Percentiles rank a stretch among this genome's conserved stretches.
These are phyloP conservation scores for Penicillium sp. DNA, from an alignment of 2,329 filamentous ascomycete species.

Conservation along the genomic window DNA sequence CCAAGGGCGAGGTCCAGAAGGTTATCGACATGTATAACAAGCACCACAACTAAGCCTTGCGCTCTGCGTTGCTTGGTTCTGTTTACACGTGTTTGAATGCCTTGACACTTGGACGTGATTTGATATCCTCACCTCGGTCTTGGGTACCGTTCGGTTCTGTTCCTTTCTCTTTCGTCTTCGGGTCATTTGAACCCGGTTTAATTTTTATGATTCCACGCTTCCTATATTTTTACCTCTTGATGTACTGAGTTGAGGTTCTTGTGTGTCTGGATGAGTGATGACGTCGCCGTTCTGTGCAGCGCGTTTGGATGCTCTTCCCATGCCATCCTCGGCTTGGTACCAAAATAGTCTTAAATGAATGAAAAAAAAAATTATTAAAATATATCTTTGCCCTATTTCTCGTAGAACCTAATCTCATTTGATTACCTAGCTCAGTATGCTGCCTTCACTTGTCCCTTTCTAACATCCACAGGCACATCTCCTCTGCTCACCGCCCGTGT, in stretches of 20 bases:
- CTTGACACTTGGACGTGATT: constrained; percentile 7
- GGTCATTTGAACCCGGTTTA: neutral
- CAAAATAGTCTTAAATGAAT: constrained; percentile 8
- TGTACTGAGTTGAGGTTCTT: constrained; percentile 11
- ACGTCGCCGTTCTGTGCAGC: constrained; percentile 19
- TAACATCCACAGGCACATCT: too few species aligned
- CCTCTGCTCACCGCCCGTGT: too few species aligned
- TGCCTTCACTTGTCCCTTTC: too few species aligned
- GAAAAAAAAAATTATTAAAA: constrained; percentile 24
- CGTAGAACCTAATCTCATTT: neutral
- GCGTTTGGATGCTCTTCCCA: constrained; percentile 18
- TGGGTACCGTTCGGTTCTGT: constrained; percentile 19
- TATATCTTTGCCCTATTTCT: neutral
- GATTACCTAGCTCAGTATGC: too few species aligned
- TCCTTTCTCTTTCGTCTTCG: constrained; percentile 10
- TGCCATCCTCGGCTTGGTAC: constrained; percentile 10
- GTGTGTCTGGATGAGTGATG: constrained; percentile 13
- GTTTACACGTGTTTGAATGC: neutral
- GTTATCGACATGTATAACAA: constrained; percentile 81
- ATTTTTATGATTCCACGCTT: constrained; percentile 14
- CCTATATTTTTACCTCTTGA: constrained; percentile 10
- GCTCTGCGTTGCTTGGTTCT: neutral
- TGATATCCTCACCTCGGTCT: constrained; percentile 10
- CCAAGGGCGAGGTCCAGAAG: constrained; percentile 93
- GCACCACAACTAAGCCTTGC: constrained; percentile 34